Conservation (phyloP, 2,329 filamentous ascomycete species). For the Cercospora zeae-maydis region DNA sequence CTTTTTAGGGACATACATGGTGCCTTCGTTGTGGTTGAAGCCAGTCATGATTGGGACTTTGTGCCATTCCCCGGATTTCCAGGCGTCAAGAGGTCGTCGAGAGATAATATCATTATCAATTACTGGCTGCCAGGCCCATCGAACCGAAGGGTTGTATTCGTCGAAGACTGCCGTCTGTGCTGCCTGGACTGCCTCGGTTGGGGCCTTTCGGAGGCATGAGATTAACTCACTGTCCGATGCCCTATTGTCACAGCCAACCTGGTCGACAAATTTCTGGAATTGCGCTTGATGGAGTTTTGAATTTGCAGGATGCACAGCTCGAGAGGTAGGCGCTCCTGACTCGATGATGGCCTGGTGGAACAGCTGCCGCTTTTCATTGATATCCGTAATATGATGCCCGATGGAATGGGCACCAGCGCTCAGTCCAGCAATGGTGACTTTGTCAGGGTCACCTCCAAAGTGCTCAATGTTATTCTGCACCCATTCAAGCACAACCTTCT, state of each 20-base stretch:
- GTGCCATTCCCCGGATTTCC: conserved; percentile 52
- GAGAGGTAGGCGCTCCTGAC: conserved; percentile 47
- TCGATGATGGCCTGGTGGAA: conserved; percentile 50
- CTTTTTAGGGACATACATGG: conserved; percentile 56
- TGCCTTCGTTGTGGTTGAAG: conserved; percentile 68
- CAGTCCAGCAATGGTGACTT: conserved; percentile 35
- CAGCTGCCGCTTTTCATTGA: conserved; percentile 37
- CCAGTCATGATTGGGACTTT: conserved; percentile 64
- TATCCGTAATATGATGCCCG: conserved; percentile 63
- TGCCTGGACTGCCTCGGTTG: conserved; percentile 37
- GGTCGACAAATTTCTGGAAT: conserved; percentile 42
- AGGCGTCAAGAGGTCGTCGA: conserved; percentile 57
- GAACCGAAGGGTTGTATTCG: conserved; percentile 46
- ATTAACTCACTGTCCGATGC: conserved; percentile 37
- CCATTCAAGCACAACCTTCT: conserved; percentile 44
- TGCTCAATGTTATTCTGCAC: conserved; percentile 39
- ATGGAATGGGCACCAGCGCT: conserved; percentile 64
- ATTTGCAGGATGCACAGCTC: conserved; percentile 45
- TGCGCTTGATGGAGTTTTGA: conserved; percentile 43
- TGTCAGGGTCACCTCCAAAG: conserved; percentile 38
- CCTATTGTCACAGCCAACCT: conserved; percentile 35
- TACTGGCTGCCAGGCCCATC: conserved; percentile 65
- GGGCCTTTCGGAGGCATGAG: conserved; percentile 42
- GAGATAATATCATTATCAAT: conserved; percentile 61
- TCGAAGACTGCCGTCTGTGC: conserved; percentile 46